Conservation (phyloP, 2,329 filamentous ascomycete genomes). For the Cordyceps farinosa region DNA sequence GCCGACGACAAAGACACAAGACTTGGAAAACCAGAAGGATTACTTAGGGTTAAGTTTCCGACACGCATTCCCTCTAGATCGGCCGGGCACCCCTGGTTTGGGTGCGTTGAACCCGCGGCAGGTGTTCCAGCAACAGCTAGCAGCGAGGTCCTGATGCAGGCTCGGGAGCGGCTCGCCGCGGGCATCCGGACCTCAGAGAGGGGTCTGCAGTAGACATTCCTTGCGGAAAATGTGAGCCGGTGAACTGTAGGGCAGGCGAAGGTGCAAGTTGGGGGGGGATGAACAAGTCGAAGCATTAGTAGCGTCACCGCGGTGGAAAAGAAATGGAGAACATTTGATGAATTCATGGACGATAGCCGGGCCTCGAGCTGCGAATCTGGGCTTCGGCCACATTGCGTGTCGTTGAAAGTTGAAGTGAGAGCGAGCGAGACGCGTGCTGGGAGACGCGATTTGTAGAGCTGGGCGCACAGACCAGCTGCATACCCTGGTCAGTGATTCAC, state of each 20-base stretch:
- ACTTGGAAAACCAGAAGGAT: constrained; percentile 60
- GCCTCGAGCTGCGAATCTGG: constrained; percentile 1
- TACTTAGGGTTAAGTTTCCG: constrained; percentile 97
- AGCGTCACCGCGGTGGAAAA: constrained; percentile 19
- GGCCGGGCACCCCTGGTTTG: constrained; percentile 36
- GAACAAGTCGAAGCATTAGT: constrained; percentile 13
- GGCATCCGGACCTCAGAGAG: constrained; percentile 34
- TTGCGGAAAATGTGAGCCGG: constrained; percentile 68
- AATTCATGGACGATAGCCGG: background rate
- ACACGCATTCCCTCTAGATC: constrained; percentile 57
- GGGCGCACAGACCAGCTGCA: constrained; percentile 2
- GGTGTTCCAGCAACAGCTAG: constrained; percentile 44
- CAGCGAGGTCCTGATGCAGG: constrained; percentile 55
- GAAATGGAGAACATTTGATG: background rate
- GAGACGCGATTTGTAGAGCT: constrained; percentile 14
- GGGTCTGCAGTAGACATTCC: constrained; percentile 56
- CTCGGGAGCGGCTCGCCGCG: constrained; percentile 54
- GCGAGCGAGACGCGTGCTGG: constrained; percentile 4
- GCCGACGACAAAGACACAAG: constrained; percentile 57
- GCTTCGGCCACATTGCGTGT: background rate
- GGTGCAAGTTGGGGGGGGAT: constrained; percentile 48
- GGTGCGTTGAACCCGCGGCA: constrained; percentile 36
- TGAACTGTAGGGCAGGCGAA: constrained; percentile 75
- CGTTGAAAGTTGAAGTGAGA: constrained; percentile 5
- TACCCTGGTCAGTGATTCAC: background rate